Percentiles rank a stretch among this genome's conserved stretches.
phyloP scores from a whole-genome alignment of 495 filamentous ascomycete genomes.

The Apiosordaria backusii region DNA sequence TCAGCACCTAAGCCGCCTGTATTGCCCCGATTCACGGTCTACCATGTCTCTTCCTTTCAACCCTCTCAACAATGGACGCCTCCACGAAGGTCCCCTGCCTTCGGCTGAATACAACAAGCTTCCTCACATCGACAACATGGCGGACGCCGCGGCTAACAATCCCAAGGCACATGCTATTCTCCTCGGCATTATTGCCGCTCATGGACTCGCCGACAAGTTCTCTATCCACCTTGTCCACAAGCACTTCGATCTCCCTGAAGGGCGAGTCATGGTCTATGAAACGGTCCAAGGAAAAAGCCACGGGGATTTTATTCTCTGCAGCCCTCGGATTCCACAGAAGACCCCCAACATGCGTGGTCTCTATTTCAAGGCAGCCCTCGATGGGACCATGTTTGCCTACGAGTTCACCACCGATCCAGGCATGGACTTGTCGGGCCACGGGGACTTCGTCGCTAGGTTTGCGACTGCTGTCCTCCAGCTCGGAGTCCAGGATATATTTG shows the following conservation, averaged over 20 bases:
- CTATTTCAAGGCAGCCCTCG: conserved; percentile 7
- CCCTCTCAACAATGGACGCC: background rate
- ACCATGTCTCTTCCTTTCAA: background rate
- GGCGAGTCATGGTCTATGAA: conserved; percentile 9
- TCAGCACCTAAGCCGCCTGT: background rate
- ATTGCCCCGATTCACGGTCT: background rate
- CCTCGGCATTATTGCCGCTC: conserved; percentile 2
- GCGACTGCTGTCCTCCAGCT: background rate
- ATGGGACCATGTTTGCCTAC: conserved; percentile 2
- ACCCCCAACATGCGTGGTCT: conserved; percentile 5
- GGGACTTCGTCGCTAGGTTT: conserved; percentile 5
- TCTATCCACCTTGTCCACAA: conserved; percentile 7
- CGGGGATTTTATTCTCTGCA: background rate
- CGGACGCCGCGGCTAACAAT: background rate
- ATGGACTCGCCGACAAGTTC: conserved; percentile 3
- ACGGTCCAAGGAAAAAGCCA: background rate
- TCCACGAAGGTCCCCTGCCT: conserved; percentile 2
- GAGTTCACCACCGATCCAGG: conserved; percentile 11
- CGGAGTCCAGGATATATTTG: conserved; percentile 8
- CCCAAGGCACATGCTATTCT: conserved; percentile 7
- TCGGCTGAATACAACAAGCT: conserved; percentile 7
- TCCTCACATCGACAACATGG: conserved; percentile 5
- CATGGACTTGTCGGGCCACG: conserved; percentile 2
- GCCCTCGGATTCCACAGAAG: conserved; percentile 3
- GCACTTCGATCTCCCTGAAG: conserved; percentile 9